phyloP scores from a whole-genome alignment of 148 eudicot genomes.

The Chenopodium berlandieri region DNA sequence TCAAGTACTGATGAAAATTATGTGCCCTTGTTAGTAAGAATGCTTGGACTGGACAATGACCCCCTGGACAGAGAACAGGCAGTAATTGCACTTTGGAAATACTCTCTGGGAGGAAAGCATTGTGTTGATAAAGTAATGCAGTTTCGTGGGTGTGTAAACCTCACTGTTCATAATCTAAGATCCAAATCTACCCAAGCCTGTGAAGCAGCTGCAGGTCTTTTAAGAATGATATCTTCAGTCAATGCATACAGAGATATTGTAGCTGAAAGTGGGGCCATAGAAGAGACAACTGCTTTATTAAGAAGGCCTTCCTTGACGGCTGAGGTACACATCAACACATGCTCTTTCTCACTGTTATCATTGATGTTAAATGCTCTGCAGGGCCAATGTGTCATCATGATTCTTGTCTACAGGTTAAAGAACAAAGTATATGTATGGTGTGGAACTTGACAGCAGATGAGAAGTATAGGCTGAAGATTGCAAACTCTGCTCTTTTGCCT shows the following conservation, averaged over 20 bases:
- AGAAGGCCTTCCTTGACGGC: slow-evolving; percentile 59
- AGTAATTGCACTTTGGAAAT: slow-evolving; percentile 71
- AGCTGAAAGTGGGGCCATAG: slow-evolving; percentile 78
- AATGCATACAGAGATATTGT: slow-evolving; percentile 66
- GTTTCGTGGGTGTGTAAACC: slow-evolving; percentile 60
- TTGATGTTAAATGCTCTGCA: not conserved
- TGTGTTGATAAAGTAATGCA: slow-evolving; percentile 63
- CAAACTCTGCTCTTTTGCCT: slow-evolving; percentile 56
- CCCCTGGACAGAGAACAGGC: slow-evolving; percentile 80
- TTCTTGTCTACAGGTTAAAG: slow-evolving; percentile 65
- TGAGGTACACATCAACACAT: slow-evolving; percentile 35
- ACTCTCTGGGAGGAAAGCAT: slow-evolving; percentile 71
- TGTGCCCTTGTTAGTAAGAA: slow-evolving; percentile 68
- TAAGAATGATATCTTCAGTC: slow-evolving; percentile 66
- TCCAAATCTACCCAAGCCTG: slow-evolving; percentile 66
- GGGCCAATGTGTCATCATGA: not conserved
- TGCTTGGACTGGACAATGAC: slow-evolving; percentile 88
- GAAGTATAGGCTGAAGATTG: slow-evolving; percentile 54
- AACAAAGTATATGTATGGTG: slow-evolving; percentile 67
- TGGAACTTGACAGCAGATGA: slow-evolving; percentile 87
- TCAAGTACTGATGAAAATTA: slow-evolving; percentile 52
- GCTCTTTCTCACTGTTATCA: not conserved
- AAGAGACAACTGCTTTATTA: slow-evolving; percentile 68
- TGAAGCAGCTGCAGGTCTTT: slow-evolving; percentile 82
- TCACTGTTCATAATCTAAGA: slow-evolving; percentile 61